Base-by-base conservation (phyloP, 1,284 basidiomycete species). In the Porodaedalea pini region DNA sequence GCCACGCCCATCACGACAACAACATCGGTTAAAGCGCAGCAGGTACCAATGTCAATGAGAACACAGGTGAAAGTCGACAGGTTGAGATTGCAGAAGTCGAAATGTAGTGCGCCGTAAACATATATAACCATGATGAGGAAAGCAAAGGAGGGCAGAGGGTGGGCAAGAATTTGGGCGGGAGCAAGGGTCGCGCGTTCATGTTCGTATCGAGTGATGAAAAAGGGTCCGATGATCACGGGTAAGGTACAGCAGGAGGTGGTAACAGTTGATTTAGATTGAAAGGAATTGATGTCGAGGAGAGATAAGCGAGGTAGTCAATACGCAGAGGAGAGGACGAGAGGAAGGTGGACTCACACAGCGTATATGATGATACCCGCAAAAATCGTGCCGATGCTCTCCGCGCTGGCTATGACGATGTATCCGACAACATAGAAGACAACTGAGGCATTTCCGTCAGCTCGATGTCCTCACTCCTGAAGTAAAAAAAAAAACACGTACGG, bases 291-390 rank as follows among this genome's bases (percentile, higher is more conserved):
- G n/a, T 37, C 36, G n/a, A 37, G 6, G 11, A 37, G 2, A 37
- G 36, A 7, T 5, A 27, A 40, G 27, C 2, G 15, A n/a, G 3
- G n/a, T 23, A 19, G 36, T 19, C 17, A 40, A n/a, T 7, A 36
- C 4, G 23, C 15, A 15, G 19, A 45, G 32, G 15, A 19, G 44
- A 31, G 19, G 34, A 13, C n/a, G 17, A n/a, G 17, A 27, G 39
- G 11, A 29, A 53, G 48, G 21, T 17, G 6, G 17, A 69, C 75
- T 37, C 68, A 82, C 81, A 83, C 68, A 19, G 82, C 75, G 57
- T 83, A 83, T 25, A 83, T 58, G 34, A 84, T 69, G 56, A 82
- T 81, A 13, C 88, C 88, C 5, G 66, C 74, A 3, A 78, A 74
- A 34, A 81, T 72, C 40, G 69, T 67, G 21, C 67, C 67, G 56